Percentiles rank a stretch among this genome's conserved stretches.
Evolutionary conservation across 768 basidiomycete species (phyloP).

Genomic region (Podaxis carcinomalis): DNA sequence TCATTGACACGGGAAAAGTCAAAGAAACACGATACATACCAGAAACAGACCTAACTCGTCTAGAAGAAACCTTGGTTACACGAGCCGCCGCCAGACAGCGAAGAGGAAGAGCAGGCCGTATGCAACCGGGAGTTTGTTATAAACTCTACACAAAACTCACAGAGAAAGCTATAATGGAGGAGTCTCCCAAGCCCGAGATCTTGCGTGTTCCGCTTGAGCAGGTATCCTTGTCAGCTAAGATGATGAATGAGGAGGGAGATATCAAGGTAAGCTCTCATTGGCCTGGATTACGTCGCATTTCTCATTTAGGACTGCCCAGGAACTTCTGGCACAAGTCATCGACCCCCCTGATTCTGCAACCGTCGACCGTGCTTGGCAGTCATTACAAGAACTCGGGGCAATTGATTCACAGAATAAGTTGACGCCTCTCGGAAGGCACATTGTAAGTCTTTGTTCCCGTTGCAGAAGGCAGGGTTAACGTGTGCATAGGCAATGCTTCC

Average conservation of each 20-base stretch:
- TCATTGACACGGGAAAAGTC: slow-evolving; percentile 80
- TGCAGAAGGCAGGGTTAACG: not conserved
- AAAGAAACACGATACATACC: slow-evolving; percentile 78
- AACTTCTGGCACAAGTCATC: slow-evolving; percentile 70
- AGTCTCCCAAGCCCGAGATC: slow-evolving; percentile 86
- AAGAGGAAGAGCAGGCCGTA: slow-evolving; percentile 87
- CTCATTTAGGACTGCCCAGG: slow-evolving; percentile 25
- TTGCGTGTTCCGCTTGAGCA: slow-evolving; percentile 82
- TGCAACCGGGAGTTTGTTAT: slow-evolving; percentile 77
- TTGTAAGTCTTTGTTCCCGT: slow-evolving; percentile 37
- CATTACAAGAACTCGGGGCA: slow-evolving; percentile 75
- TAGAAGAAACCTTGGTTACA: slow-evolving; percentile 79
- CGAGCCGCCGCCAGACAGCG: slow-evolving; percentile 80
- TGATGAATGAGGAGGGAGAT: slow-evolving; percentile 70
- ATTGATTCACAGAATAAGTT: slow-evolving; percentile 58
- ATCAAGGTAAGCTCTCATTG: slow-evolving; percentile 50
- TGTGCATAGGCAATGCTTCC: slow-evolving; percentile 69
- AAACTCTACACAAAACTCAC: slow-evolving; percentile 66
- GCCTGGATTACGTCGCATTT: not conserved
- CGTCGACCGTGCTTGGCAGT: slow-evolving; percentile 72
- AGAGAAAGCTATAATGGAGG: slow-evolving; percentile 57
- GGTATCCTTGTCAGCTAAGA: slow-evolving; percentile 78
- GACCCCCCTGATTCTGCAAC: slow-evolving; percentile 76
- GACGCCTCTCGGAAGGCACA: slow-evolving; percentile 80
- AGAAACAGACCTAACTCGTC: slow-evolving; percentile 63